Evolutionary conservation across 2,329 filamentous ascomycete species (phyloP).

Genomic region (Leptographium radiaticola): DNA sequence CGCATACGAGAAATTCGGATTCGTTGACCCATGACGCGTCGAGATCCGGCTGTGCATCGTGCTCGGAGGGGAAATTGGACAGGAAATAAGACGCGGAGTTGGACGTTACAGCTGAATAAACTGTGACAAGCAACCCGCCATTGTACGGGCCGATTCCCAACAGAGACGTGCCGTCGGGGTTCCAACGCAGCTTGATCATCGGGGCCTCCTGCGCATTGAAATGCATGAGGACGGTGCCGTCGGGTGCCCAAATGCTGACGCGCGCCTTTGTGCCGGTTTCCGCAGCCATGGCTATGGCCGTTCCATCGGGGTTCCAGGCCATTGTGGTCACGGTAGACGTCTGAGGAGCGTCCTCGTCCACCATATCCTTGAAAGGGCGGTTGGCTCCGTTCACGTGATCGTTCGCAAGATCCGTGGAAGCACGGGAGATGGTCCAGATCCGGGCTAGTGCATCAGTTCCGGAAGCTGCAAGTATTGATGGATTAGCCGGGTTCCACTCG

Average conservation of each 20-base stretch:
- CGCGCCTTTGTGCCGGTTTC: conserved; percentile 39
- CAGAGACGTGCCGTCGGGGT: conserved; percentile 38
- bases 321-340: conserved; percentile 44
- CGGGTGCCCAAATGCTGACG: conserved; percentile 42
- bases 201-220: conserved; percentile 48
- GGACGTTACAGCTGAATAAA: conserved; percentile 32
- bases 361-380: conserved; percentile 31
- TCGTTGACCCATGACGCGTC: conserved; percentile 49
- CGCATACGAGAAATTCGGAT: conserved; percentile 44
- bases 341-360: conserved; percentile 39
- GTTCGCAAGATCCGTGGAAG: conserved; percentile 29
- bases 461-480: conserved; percentile 52
- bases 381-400: conserved; percentile 30
- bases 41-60: conserved; percentile 37
- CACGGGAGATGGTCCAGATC: conserved; percentile 51
- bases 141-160: conserved; percentile 44
- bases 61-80: conserved; percentile 30
- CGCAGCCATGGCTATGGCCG: conserved; percentile 42
- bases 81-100: conserved; percentile 35
- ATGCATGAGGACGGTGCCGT: conserved; percentile 37
- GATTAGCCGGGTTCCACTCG: conserved; percentile 55
- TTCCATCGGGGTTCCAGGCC: conserved; percentile 46
- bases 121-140: conserved; percentile 39
- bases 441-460: conserved; percentile 59
- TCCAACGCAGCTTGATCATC: conserved; percentile 49